Conservation (phyloP, 163 green algal genomes). For the Prototheca wickerhamii region DNA sequence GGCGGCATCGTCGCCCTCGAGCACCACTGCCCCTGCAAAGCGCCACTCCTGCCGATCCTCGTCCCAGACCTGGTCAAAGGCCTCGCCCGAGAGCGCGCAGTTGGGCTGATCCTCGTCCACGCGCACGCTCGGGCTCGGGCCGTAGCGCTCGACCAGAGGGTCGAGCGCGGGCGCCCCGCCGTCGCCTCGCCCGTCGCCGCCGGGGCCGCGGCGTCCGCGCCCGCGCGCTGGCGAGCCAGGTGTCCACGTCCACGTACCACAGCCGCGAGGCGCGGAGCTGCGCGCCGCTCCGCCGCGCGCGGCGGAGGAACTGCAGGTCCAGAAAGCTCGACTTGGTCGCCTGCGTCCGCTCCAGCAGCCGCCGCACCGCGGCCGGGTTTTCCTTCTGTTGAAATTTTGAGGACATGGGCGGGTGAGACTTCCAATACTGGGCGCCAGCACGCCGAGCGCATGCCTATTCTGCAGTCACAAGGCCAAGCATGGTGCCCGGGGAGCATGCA, state of each 20-base stretch:
- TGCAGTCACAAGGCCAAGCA: neutral
- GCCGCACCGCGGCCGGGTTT: conserved; percentile 26
- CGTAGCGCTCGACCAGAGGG: neutral
- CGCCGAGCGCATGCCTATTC: neutral
- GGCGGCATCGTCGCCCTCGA: conserved; percentile 29
- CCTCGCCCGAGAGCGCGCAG: conserved; percentile 55
- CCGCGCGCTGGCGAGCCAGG: conserved; percentile 46
- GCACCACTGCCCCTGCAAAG: conserved; percentile 27
- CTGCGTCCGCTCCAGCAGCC: conserved; percentile 27
- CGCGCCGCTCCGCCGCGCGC: conserved; percentile 14
- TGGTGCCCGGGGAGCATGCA: no score
- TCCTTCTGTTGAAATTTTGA: conserved; percentile 23
- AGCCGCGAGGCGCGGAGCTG: conserved; percentile 13
- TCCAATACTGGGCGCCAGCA: neutral
- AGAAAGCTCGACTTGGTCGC: conserved; percentile 26
- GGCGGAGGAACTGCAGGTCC: conserved; percentile 40
- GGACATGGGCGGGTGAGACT: neutral
- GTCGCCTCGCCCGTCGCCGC: neutral
- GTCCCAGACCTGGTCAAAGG: conserved; percentile 62
- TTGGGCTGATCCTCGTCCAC: conserved; percentile 42
- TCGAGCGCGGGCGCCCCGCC: neutral
- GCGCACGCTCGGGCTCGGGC: conserved; percentile 27
- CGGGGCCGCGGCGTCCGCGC: conserved; percentile 9
- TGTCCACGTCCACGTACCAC: conserved; percentile 47
- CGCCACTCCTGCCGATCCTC: conserved; percentile 48